Base-by-base conservation (phyloP, 148 eudicot genomes). In the Polygonum aviculare region DNA sequence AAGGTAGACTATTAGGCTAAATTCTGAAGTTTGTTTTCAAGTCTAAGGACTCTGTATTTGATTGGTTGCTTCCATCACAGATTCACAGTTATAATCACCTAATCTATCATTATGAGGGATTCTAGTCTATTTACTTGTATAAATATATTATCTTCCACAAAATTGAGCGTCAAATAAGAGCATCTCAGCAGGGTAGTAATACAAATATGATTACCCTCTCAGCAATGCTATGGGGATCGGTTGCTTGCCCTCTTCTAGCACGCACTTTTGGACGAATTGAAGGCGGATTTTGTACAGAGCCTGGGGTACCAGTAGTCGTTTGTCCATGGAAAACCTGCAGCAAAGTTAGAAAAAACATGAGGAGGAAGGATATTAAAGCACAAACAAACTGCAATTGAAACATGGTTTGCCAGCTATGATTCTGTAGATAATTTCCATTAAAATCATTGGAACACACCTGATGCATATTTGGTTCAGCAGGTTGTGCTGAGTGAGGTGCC, bases 161-260 rank as follows among this genome's bases (percentile, higher is more conserved):
- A 67, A 67, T 35, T 15, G 5, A 67, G 72, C 15, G 44, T 14
- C 72, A 38, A 3, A 33, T 18, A 65, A 65, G 41, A 36, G 10
- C 44, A 67, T 67, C 26, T 60, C 69, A 60, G 15, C 35, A 22
- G 14, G 15, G 36, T 67, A 36, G 72, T 36, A 33, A 19, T 5
- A 16, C 40, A 38, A 67, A 45, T 67, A 67, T 35, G 3, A 67
- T 67, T 72, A 72, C 75, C 75, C 75, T 41, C 54, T 72, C 75
- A 14, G 52, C 75, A 72, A 72, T 72, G 75, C 75, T 72, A 54
- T 72, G 75, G 31, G 75, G 75, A 72, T 72, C 75, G 45, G 75
- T 72, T 10, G 75, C 75, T 44, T 72, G 75, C 4, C 75, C 75
- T 72, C 75, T 44, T 45, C 75, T 72, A 72, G 75, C 52, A 72